Base-by-base conservation (phyloP, 768 basidiomycete genomes). In the Pisolithus orientalis region DNA sequence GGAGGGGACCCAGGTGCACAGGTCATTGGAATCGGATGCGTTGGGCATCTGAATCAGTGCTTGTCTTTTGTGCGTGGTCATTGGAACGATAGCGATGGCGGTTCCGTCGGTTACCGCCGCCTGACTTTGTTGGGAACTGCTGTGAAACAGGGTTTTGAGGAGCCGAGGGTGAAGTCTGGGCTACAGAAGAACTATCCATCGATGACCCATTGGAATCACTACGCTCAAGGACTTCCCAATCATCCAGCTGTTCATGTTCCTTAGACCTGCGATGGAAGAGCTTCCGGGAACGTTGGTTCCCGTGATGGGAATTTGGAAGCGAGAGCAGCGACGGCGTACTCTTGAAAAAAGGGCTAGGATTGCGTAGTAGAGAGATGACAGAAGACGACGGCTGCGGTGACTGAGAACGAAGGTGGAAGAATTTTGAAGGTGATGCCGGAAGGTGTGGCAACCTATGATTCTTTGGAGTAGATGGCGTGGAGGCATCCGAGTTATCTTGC, bases 211-310 rank as follows among this genome's bases (percentile, higher is more conserved):
- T 57, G 37, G 66, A 68, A 14, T 55, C 60, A 14, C 64, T 59
- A 25, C 59, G 56, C 46, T 70, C 68, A 29, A 68, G 59, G 21
- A 68, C 51, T 51, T 68, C 66, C 66, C 66, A 68, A 21, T 68
- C 66, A 3, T 70, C 62, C 31, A 70, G 57, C 32, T 60, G 65
- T 45, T 67, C 66, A 4, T 64, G 66, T 54, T 68, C 66, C 52
- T 68, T 68, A 17, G 68, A 64, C 55, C 68, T 68, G 42, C 68
- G 60, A 51, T 70, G 66, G 48, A 68, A 68, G 27, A 69, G n/a
- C 31, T 69, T 67, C 6, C 68, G 66, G 34, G 66, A 51, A 49
- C 69, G 62, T 9, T 65, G 51, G 37, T 56, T 63, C 45, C 68
- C 66, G 34, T 69, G 65, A 7, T 64, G 60, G 24, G 68, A 66